Conservation (phyloP, 306 rosid genomes). For the Cicer pinnatifidum region DNA sequence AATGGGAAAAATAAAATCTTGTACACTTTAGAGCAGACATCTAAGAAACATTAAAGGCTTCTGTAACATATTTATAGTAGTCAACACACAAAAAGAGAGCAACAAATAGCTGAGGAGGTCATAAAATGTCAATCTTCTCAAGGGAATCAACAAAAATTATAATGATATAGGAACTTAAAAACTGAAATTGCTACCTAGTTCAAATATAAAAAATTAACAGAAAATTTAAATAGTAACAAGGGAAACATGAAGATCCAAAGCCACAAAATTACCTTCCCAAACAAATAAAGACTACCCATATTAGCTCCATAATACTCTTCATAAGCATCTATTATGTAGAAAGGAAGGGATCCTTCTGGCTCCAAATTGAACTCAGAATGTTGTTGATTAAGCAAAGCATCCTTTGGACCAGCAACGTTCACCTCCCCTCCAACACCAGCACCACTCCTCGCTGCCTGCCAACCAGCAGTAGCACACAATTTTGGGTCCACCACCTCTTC, state of each 20-base stretch:
- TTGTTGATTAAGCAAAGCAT: constrained; percentile 50
- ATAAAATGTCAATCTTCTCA: constrained; percentile 11
- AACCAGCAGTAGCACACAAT: constrained; percentile 70
- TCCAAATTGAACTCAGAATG: constrained; percentile 57
- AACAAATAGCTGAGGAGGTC: background rate
- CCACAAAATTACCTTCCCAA: constrained; percentile 78
- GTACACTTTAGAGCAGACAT: background rate
- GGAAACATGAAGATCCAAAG: background rate
- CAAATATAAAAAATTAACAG: background rate
- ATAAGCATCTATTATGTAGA: constrained; percentile 79
- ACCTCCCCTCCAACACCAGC: constrained; percentile 52
- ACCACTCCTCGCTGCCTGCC: constrained; percentile 65
- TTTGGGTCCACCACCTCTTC: constrained; percentile 63
- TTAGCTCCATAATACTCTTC: constrained; percentile 85
- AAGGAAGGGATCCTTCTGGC: constrained; percentile 70
- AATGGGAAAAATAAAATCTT: background rate
- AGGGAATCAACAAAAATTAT: background rate
- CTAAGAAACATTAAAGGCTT: background rate
- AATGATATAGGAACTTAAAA: background rate
- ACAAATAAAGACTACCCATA: constrained; percentile 78
- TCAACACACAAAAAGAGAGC: background rate
- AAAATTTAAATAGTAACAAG: constrained; percentile 4
- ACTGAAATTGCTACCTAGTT: background rate
- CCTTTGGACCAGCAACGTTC: constrained; percentile 41
- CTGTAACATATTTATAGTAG: background rate